phyloP scores from a whole-genome alignment of 495 filamentous ascomycete genomes.

The Penicillium cosmopolitanum region DNA sequence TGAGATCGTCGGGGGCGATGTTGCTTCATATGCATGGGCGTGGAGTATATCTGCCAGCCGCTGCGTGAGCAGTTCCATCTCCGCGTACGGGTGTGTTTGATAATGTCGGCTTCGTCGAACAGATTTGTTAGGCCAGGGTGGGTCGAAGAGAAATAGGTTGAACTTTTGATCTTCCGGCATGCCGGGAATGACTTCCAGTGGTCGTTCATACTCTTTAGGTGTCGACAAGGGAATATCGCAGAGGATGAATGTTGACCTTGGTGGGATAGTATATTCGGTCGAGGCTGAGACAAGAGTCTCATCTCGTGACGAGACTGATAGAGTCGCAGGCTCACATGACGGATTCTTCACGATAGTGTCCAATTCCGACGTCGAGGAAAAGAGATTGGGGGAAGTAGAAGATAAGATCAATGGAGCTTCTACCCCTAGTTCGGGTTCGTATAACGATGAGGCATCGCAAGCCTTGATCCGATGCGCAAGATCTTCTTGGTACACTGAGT shows the following conservation, averaged over 20 bases:
- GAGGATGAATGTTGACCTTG: conserved; percentile 55
- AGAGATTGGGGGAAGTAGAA: conserved; percentile 33
- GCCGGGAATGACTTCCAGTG: conserved; percentile 27
- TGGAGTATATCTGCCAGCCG: conserved; percentile 34
- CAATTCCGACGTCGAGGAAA: conserved; percentile 35
- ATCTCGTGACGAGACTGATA: conserved; percentile 10
- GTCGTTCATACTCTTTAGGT: conserved; percentile 3
- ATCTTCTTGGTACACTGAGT: background rate
- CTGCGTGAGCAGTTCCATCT: conserved; percentile 34
- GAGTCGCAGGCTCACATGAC: conserved; percentile 25
- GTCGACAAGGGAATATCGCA: conserved; percentile 36
- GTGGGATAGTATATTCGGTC: conserved; percentile 47
- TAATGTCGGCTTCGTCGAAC: conserved; percentile 73
- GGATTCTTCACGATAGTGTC: conserved; percentile 40
- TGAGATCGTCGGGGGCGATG: background rate
- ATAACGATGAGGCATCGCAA: background rate
- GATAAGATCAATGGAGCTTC: conserved; percentile 37
- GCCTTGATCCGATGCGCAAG: too few relatives aligned
- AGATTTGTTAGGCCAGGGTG: conserved; percentile 93
- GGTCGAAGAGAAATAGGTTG: conserved; percentile 83
- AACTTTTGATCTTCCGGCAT: conserved; percentile 52
- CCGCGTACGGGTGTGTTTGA: conserved; percentile 48
- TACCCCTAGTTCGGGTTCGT: conserved; percentile 9
- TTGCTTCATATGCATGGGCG: conserved; percentile 26
- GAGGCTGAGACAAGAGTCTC: background rate